Evolutionary conservation across 805 yeast species (phyloP).

Genomic region (Candida tibetensis): DNA sequence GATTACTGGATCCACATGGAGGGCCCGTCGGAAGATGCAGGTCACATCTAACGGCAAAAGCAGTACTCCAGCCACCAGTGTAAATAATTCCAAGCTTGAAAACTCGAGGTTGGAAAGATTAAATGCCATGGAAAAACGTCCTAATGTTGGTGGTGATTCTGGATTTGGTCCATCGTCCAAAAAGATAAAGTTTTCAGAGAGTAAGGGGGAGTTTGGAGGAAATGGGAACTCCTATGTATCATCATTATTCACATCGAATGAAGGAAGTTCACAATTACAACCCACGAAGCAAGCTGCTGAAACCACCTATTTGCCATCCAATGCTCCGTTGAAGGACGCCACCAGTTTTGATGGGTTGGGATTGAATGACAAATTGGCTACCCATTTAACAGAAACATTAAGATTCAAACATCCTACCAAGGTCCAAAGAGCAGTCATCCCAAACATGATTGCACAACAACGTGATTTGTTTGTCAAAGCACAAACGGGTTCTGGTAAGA

Average conservation of each 20-base stretch:
- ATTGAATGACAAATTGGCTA: slow-evolving; percentile 49
- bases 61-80: slow-evolving; percentile 28
- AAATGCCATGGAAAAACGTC: not conserved
- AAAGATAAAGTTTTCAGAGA: slow-evolving; percentile 43
- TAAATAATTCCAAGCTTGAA: slow-evolving; percentile 26
- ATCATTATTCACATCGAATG: slow-evolving; percentile 63
- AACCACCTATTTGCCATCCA: slow-evolving; percentile 44
- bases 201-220: slow-evolving; percentile 53
- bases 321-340: slow-evolving; percentile 77
- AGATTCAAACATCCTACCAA: slow-evolving; percentile 70
- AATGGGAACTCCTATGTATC: slow-evolving; percentile 70
- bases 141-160: not conserved
- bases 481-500: slow-evolving; percentile 98
- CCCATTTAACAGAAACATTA: slow-evolving; percentile 56
- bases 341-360: slow-evolving; percentile 74
- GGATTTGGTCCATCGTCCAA: slow-evolving; percentile 24
- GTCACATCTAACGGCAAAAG: slow-evolving; percentile 48
- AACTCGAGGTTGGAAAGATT: slow-evolving; percentile 7
- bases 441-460: slow-evolving; percentile 46
- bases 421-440: slow-evolving; percentile 80
- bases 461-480: slow-evolving; percentile 87
- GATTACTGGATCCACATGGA: slow-evolving; percentile 78
- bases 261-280: slow-evolving; percentile 51
- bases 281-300: slow-evolving; percentile 39
- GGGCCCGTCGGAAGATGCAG: slow-evolving; percentile 67